Evolutionary conservation across 257 asterid genomes (phyloP).

Genomic region (Solanum virginianum): DNA sequence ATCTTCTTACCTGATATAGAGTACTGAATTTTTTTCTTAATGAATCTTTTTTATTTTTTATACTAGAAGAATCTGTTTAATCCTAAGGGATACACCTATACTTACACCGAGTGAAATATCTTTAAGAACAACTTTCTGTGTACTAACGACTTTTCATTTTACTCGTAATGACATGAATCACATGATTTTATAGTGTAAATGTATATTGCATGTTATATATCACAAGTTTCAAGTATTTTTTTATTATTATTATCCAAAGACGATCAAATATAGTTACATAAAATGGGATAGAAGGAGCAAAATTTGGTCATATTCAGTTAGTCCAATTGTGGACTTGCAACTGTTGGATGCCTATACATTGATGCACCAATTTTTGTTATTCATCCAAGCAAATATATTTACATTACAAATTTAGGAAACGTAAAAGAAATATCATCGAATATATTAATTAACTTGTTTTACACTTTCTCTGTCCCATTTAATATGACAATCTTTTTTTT

Average conservation of each 20-base stretch:
- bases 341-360: neutral
- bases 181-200: too few species aligned
- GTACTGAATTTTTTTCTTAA: neutral
- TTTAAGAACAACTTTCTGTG: too few species aligned
- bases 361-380: neutral
- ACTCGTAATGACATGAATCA: too few species aligned
- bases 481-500: too few species aligned
- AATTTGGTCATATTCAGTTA: neutral
- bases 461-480: too few species aligned
- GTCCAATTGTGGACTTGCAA: neutral
- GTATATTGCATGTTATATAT: too few species aligned
- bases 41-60: too few species aligned
- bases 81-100: too few species aligned
- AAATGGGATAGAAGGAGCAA: neutral
- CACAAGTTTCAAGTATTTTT: neutral
- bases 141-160: neutral
- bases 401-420: neutral
- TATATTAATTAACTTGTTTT: neutral
- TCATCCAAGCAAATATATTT: neutral
- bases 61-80: neutral
- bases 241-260: fast-evolving
- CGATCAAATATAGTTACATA: neutral
- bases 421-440: neutral
- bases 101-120: too few species aligned
- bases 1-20: neutral